phyloP scores from a whole-genome alignment of 768 basidiomycete species.

The Nidularia pulvinata region DNA sequence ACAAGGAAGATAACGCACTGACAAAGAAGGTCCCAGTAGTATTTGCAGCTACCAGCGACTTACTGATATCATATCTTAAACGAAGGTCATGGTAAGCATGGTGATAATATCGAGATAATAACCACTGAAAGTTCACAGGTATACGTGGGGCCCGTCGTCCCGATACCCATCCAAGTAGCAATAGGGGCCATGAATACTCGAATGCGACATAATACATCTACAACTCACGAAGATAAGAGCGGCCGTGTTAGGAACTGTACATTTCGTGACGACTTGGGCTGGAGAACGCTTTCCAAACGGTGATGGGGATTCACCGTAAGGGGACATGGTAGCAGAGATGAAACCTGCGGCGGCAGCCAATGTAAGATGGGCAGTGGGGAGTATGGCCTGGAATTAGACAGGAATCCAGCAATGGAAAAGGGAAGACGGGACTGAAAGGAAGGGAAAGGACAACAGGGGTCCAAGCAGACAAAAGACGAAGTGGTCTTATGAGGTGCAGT shows the following conservation, averaged over 20 bases:
- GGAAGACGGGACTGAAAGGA: neutral
- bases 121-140: conserved; percentile 19
- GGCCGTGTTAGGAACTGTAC: conserved; percentile 32
- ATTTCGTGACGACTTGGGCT: conserved; percentile 30
- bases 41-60: conserved; percentile 23
- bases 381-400: conserved; percentile 1
- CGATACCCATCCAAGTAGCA: conserved; percentile 4
- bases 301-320: neutral
- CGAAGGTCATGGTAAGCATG: neutral
- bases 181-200: neutral
- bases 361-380: conserved; percentile 5
- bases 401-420: neutral
- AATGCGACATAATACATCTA: neutral
- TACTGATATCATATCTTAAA: conserved; percentile 28
- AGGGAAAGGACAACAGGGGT: neutral
- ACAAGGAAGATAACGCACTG: conserved; percentile 18
- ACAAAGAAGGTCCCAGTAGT: conserved; percentile 45
- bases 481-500: too few species aligned
- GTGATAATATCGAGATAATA: neutral
- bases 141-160: conserved; percentile 43
- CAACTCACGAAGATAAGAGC: conserved; percentile 37
- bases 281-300: conserved; percentile 9
- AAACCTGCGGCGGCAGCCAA: conserved; percentile 7
- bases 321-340: conserved; percentile 2
- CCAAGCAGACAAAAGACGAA: neutral